These are phyloP conservation scores for Curvularia sp. DNA, from an alignment of 2,329 filamentous ascomycete genomes.

Conservation along the genomic window DNA sequence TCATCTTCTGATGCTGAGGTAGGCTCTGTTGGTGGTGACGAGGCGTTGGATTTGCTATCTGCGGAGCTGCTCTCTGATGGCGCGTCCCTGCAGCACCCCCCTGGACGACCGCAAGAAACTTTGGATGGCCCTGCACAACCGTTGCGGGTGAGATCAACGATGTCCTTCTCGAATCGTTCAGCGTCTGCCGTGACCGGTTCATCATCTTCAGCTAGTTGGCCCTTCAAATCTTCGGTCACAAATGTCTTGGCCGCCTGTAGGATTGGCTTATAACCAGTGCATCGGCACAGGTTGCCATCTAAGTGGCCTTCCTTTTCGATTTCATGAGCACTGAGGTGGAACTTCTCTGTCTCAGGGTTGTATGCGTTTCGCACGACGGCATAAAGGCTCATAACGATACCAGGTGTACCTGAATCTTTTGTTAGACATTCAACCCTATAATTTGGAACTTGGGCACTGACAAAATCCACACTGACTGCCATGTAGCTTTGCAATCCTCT, in stretches of 20 bases:
- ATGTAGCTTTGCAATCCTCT: slow-evolving; percentile 86
- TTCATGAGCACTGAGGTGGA: slow-evolving; percentile 45
- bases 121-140: slow-evolving; percentile 37
- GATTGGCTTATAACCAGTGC: slow-evolving; percentile 92
- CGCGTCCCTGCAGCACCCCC: slow-evolving; percentile 49
- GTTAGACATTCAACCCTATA: not conserved
- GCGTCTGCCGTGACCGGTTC: slow-evolving; percentile 58
- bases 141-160: slow-evolving; percentile 32
- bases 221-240: slow-evolving; percentile 61
- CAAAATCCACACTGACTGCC: slow-evolving; percentile 95
- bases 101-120: slow-evolving; percentile 47
- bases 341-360: slow-evolving; percentile 45
- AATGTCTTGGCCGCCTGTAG: slow-evolving; percentile 93
- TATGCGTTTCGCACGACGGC: slow-evolving; percentile 78
- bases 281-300: slow-evolving; percentile 92
- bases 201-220: slow-evolving; percentile 57
- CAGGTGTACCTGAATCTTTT: slow-evolving; percentile 67
- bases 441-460: not conserved
- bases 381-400: slow-evolving; percentile 93
- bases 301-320: slow-evolving; percentile 63
- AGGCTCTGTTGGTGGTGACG: slow-evolving; percentile 42
- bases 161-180: slow-evolving; percentile 36
- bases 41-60: slow-evolving; percentile 37
- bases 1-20: slow-evolving; percentile 38
- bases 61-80: slow-evolving; percentile 41